Evolutionary conservation across 1,284 basidiomycete genomes (phyloP), one percentile per base, ranked within the genome.

Genomic region (Pseudomicrostroma phylloplanum): DNA sequence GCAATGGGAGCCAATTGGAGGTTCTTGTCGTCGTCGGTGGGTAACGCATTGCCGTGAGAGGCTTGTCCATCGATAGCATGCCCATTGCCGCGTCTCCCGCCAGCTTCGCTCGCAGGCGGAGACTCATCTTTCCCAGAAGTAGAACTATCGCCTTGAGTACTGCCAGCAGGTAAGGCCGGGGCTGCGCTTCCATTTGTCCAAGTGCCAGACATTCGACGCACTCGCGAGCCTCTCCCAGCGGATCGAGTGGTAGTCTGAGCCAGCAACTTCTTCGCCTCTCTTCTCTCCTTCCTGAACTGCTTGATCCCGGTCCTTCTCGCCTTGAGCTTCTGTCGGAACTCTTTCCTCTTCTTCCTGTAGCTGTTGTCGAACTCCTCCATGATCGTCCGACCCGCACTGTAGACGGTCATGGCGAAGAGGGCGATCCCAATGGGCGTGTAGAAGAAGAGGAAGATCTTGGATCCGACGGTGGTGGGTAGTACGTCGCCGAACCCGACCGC

Each of bases 401-500:
- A 83, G 36, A 91, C 85, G 1, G 85, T 84, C 8, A 90, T 80
- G 30, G 85, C 81, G 6, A 82, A 67, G 30, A 81, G 72, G 21
- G 81, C 58, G 58, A 82, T 80, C 1, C 81, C 80, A 9, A 63
- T 54, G 0, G 75, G 69, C 43, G 69, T 67, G 62, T 74, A 76
- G 53, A 79, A 63, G 57, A 79, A 63, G 26, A 71, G 63, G 15
- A 74, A 60, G 48, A 77, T 56, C 39, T 67, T 67, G n/a, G 66
- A 58, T n/a, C 87, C 87, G 25, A 86, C 79, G 0, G 82, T 81
- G 26, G 84, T 81, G 65, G 88, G 87, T 3, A 81, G 77, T 54
- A 90, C 86, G 73, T 91, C 89, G 11, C 90, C 90, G 71, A 91
- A 90, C 0, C 89, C 89, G 42, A 91, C 85, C 1, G 78, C 76